Base-by-base conservation (phyloP, 1,284 basidiomycete genomes). In the Naganishia sp. region DNA sequence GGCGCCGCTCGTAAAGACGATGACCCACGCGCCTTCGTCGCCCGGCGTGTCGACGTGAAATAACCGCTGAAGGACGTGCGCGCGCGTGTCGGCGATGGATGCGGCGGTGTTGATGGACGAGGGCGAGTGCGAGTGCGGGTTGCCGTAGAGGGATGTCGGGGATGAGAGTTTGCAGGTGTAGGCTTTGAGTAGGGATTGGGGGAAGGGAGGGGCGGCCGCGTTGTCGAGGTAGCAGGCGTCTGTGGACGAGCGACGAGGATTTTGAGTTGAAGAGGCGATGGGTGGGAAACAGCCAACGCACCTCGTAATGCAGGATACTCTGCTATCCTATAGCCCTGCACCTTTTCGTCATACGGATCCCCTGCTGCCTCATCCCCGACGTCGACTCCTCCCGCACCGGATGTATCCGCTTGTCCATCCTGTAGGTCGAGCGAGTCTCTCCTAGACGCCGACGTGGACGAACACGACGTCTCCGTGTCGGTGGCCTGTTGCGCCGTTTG, bases 1-100 rank as follows among this genome's bases (percentile, higher is more conserved):
- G 7, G 90, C 88, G 72, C 92, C 92, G 7, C 87, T 80, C 6
- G 90, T 92, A 77, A 91, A 92, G 64, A 92, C 81, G 64, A 92
- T 88, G 18, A 45, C 57, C 67, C 67, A 68, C 2, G 36, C 63
- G 23, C 53, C 56, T 36, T 57, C 64, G 4, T 53, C 48, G 21
- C 44, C 45, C 15, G 36, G 11, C n/a, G 25, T 16, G 2, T 44
- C 48, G 25, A 49, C 49, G 28, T 63, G 70, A 42, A 78, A 79
- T 11, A 79, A 59, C 28, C 75, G 68, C 10, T 59, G 45, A 50
- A 77, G 70, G 16, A 78, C 72, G 1, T 71, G 68, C 0, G 69
- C 31, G 1, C 76, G 73, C 7, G 69, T 67, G 10, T 60, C 28
- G 10, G 68, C 70, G 65, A 78, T 72, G 42, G 65, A 52, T 39